Conservation (phyloP, 495 filamentous ascomycete species). For the Daldinia concentrica region DNA sequence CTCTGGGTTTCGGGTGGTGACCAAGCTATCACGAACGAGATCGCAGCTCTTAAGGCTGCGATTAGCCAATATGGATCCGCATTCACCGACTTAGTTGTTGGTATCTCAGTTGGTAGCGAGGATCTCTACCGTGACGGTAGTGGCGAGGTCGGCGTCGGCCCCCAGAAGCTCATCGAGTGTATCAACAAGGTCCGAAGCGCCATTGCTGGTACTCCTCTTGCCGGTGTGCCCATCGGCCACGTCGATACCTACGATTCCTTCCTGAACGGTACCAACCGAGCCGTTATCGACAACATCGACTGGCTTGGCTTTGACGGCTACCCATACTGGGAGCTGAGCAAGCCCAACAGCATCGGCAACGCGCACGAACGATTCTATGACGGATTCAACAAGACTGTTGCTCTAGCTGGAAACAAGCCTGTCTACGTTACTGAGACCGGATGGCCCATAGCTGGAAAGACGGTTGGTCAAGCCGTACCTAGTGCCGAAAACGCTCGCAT, state of each 20-base stretch:
- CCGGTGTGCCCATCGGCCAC: conserved; percentile 70
- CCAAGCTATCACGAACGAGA: conserved; percentile 65
- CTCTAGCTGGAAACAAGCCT: conserved; percentile 68
- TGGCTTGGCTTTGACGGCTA: conserved; percentile 77
- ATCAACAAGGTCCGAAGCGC: conserved; percentile 67
- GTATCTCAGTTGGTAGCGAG: conserved; percentile 86
- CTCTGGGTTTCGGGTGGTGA: conserved; percentile 74
- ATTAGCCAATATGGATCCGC: conserved; percentile 66
- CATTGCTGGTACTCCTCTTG: conserved; percentile 65
- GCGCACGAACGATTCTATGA: conserved; percentile 67
- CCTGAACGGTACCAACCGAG: conserved; percentile 72
- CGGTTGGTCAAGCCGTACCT: conserved; percentile 66
- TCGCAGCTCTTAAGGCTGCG: conserved; percentile 69
- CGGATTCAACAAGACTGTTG: conserved; percentile 65
- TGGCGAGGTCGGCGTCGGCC: conserved; percentile 64
- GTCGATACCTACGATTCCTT: conserved; percentile 88
- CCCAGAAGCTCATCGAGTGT: conserved; percentile 65
- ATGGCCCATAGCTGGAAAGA: conserved; percentile 73
- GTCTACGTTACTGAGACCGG: conserved; percentile 88
- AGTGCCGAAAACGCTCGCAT: conserved; percentile 69
- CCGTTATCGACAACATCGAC: conserved; percentile 70
- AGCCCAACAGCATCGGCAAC: conserved; percentile 68
- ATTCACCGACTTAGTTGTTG: conserved; percentile 71
- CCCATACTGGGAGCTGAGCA: conserved; percentile 73
- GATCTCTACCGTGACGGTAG: conserved; percentile 79